Evolutionary conservation across 768 basidiomycete genomes (phyloP).

Genomic region (Russula brevipes): DNA sequence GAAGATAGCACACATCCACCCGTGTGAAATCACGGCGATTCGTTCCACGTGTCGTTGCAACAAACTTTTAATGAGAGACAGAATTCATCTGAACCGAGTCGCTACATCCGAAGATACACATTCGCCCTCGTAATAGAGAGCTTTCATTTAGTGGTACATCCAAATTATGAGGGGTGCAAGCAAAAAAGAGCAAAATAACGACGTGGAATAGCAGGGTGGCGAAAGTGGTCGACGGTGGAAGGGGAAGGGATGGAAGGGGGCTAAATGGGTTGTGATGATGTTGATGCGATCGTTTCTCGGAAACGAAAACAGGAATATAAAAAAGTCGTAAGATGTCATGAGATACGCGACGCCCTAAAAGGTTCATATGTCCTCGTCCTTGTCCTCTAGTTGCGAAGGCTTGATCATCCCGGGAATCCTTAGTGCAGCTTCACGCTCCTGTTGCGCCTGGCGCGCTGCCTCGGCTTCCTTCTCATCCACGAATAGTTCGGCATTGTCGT

Average conservation of each 20-base stretch:
- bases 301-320: constrained; percentile 19
- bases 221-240: constrained; percentile 8
- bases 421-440: constrained; percentile 84
- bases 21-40: background rate
- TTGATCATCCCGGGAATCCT: constrained; percentile 98
- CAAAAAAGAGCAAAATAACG: constrained; percentile 22
- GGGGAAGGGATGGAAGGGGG: constrained; percentile 1
- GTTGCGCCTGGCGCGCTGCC: constrained; percentile 66
- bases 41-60: background rate
- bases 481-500: constrained; percentile 87
- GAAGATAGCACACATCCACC: background rate
- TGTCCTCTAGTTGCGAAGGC: constrained; percentile 90
- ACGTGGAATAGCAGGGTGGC: constrained; percentile 20
- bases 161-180: constrained; percentile 21
- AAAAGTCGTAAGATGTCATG: constrained; percentile 19
- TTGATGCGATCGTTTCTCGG: constrained; percentile 10
- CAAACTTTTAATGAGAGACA: background rate
- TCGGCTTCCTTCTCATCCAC: constrained; percentile 94
- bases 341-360: constrained; percentile 10
- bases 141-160: constrained; percentile 24
- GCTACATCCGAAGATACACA: constrained; percentile 28
- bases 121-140: constrained; percentile 18
- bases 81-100: constrained; percentile 2
- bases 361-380: constrained; percentile 75
- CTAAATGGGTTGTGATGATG: constrained; percentile 18